These are phyloP conservation scores for Aaosphaeria arxii DNA, from an alignment of 2,329 filamentous ascomycete species.

Conservation along the genomic window DNA sequence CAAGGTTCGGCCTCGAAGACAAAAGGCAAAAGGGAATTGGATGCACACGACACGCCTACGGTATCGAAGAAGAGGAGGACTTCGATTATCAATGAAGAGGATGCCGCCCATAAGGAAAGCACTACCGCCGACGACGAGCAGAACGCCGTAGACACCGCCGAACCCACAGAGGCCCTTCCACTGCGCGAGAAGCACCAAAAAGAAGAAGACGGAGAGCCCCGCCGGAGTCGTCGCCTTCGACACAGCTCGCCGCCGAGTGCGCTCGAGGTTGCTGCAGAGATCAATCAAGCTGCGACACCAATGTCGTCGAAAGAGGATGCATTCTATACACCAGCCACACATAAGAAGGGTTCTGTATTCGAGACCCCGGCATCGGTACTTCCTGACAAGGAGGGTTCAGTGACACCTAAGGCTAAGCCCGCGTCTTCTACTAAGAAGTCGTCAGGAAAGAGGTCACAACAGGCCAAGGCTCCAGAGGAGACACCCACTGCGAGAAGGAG, in stretches of 20 bases:
- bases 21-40: slow-evolving; percentile 26
- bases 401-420: no score
- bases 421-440: no score
- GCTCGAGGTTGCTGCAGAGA: slow-evolving; percentile 1
- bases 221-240: slow-evolving; percentile 3
- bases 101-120: neutral
- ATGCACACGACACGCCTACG: slow-evolving; percentile 27
- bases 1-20: slow-evolving; percentile 21
- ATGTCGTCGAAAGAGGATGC: slow-evolving; percentile 5
- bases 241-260: no score
- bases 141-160: neutral
- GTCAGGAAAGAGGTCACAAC: no score
- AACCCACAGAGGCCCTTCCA: neutral
- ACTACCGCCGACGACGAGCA: neutral
- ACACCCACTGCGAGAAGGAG: slow-evolving; percentile 14
- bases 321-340: no score
- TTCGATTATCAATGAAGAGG: slow-evolving; percentile 1
- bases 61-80: slow-evolving; percentile 25
- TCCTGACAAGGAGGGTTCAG: no score
- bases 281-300: neutral
- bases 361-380: no score
- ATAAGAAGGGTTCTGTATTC: no score
- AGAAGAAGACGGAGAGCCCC: slow-evolving; percentile 7
- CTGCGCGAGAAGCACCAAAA: neutral
- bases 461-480: slow-evolving; percentile 1